These are phyloP conservation scores for Eucalyptus regnans DNA, from an alignment of 345 rosid genomes.

Conservation along the genomic window DNA sequence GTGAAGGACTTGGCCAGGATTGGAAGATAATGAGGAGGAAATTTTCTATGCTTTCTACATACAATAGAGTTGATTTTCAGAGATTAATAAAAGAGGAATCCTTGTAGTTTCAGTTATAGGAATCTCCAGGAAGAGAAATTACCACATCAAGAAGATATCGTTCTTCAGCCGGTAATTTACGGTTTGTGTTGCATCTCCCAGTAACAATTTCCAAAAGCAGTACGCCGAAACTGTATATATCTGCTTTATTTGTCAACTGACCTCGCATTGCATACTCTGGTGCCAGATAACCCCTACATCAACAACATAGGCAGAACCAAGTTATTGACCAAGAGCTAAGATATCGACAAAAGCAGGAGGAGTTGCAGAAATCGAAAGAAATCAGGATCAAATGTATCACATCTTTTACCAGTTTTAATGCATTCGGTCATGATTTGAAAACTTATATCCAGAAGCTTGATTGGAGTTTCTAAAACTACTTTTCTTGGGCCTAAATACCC, in stretches of 20 bases:
- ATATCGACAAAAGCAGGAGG: neutral
- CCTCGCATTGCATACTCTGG: conserved; percentile 72
- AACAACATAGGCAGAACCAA: neutral
- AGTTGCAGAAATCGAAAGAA: neutral
- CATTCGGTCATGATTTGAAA: neutral
- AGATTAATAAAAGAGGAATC: neutral
- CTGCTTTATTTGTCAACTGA: conserved; percentile 57
- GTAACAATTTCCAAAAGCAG: conserved; percentile 55
- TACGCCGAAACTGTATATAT: conserved; percentile 67
- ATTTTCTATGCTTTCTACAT: neutral
- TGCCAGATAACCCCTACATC: conserved; percentile 55
- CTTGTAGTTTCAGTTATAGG: neutral
- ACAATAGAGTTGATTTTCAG: neutral
- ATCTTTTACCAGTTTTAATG: neutral
- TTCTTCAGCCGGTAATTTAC: conserved; percentile 18
- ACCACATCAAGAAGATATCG: conserved; percentile 61
- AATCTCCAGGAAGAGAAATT: neutral
- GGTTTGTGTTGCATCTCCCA: conserved; percentile 49
- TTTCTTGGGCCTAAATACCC: neutral
- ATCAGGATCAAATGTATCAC: neutral
- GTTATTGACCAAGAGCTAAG: neutral
- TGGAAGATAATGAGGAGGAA: neutral
- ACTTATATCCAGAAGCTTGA: neutral
- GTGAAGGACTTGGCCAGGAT: neutral
- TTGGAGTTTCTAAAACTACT: neutral